These are phyloP conservation scores for Penicillium sp. DNA, from an alignment of 2,329 filamentous ascomycete species.

Conservation along the genomic window DNA sequence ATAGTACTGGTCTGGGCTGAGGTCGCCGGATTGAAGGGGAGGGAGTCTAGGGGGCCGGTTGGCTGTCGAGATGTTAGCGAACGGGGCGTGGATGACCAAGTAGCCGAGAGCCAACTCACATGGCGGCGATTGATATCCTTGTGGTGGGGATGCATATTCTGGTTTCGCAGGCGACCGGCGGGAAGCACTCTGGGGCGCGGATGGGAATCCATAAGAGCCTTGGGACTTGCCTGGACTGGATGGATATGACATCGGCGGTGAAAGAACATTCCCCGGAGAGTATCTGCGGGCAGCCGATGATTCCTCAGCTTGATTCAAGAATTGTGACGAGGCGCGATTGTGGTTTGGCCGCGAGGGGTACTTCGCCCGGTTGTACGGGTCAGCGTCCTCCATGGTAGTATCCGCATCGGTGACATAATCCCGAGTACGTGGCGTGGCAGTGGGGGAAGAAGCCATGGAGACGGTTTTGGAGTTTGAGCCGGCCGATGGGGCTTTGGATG, in stretches of 20 bases:
- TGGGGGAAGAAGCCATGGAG: constrained; percentile 59
- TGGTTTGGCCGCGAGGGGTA: constrained; percentile 77
- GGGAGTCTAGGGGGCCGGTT: constrained; percentile 65
- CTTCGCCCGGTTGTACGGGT: constrained; percentile 81
- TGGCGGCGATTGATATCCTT: constrained; percentile 59
- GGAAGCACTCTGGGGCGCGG: constrained; percentile 45
- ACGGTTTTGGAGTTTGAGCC: constrained; percentile 47
- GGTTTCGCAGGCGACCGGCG: constrained; percentile 76
- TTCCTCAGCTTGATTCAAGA: constrained; percentile 64
- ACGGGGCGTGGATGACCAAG: not conserved
- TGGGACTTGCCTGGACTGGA: constrained; percentile 58
- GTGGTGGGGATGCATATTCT: constrained; percentile 56
- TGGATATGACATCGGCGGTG: constrained; percentile 75
- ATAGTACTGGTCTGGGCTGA: constrained; percentile 68
- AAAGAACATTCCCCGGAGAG: constrained; percentile 89
- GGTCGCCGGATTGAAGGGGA: constrained; percentile 67
- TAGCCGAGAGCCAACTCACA: constrained; percentile 40
- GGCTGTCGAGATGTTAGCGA: constrained; percentile 38
- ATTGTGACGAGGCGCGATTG: constrained; percentile 68
- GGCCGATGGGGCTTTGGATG: constrained; percentile 34
- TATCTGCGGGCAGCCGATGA: constrained; percentile 86
- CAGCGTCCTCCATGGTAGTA: constrained; percentile 83
- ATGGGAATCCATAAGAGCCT: constrained; percentile 55
- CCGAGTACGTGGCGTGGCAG: constrained; percentile 59
- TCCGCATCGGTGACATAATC: constrained; percentile 68